Evolutionary conservation across 305 asterid species (phyloP), one percentile per base, ranked within the genome.

Genomic region (Euphrasia arctica): DNA sequence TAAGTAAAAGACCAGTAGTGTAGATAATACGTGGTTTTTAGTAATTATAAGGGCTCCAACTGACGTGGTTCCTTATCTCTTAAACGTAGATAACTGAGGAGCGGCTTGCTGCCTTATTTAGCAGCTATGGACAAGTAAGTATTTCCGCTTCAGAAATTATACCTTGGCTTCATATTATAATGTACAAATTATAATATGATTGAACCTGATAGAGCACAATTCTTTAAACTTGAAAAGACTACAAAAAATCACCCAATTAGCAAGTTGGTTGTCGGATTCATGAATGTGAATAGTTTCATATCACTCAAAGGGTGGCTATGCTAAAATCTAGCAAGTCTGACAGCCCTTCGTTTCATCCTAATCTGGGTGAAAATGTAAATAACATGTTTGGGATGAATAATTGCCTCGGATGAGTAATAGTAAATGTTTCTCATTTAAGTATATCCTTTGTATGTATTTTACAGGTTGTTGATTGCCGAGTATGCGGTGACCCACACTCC

Each of bases 81-180:
- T 67, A 49, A 59, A 54, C 62, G 50, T 62, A 91, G 98, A 56
- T 85, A 60, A 91, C 98, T 34, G 97, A 91, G 82, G 97, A 91
- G 85, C 88, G 77, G 64, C 97, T 39, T 39, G 45, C 45, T 39
- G 45, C 45, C 11, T 39, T 39, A 39, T 39, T 39, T 39, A 39
- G 45, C 74, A 67, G 81, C 76, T 91, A 78, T 74, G 98, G 98
- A 66, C 98, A 83, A 78, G 98, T 89, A 89, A 85, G 92, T 77
- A 66, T 18, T 58, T 68, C 31, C 49, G 32, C 67, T 64, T 31
- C 36, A 12, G 29, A 65, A 56, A 25, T 25, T 25, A 25, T 36
- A 36, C 9, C 42, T 36, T 9, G 2, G 6, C 42, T 5, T 36
- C 42, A 5, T 36, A 36, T 9, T 52, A 14, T 51, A 0, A 34